phyloP scores from a whole-genome alignment of 1,139 yeast species.

The Wickerhamomyces sp. region DNA sequence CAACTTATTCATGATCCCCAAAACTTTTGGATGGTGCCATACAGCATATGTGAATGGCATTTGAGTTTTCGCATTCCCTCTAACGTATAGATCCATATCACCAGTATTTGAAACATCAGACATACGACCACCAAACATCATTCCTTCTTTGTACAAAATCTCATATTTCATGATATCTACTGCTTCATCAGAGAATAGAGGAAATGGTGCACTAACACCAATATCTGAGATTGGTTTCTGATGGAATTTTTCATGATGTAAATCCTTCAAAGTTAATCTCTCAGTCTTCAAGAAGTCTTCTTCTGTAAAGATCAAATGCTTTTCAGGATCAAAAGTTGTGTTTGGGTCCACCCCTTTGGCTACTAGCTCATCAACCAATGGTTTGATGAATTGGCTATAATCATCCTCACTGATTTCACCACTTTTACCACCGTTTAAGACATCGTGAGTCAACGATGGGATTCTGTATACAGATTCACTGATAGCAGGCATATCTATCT shows the following conservation, averaged over 20 bases:
- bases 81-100: conserved; percentile 28
- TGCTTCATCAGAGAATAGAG: conserved; percentile 49
- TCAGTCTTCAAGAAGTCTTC: conserved; percentile 30
- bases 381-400: background rate
- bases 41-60: conserved; percentile 43
- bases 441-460: background rate
- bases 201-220: conserved; percentile 50
- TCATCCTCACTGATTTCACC: background rate
- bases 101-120: conserved; percentile 32
- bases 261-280: conserved; percentile 42
- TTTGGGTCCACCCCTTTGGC: background rate
- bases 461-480: background rate
- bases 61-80: conserved; percentile 41
- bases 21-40: conserved; percentile 50
- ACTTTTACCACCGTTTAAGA: background rate
- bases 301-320: conserved; percentile 36
- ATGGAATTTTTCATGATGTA: conserved; percentile 24
- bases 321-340: conserved; percentile 35
- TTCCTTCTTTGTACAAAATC: conserved; percentile 36
- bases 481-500: background rate
- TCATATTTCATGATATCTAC: conserved; percentile 46
- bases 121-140: conserved; percentile 38
- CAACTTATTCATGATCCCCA: conserved; percentile 41
- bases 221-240: conserved; percentile 32
- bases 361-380: background rate